phyloP scores from a whole-genome alignment of 495 filamentous ascomycete species.

The Neurospora sp. region DNA sequence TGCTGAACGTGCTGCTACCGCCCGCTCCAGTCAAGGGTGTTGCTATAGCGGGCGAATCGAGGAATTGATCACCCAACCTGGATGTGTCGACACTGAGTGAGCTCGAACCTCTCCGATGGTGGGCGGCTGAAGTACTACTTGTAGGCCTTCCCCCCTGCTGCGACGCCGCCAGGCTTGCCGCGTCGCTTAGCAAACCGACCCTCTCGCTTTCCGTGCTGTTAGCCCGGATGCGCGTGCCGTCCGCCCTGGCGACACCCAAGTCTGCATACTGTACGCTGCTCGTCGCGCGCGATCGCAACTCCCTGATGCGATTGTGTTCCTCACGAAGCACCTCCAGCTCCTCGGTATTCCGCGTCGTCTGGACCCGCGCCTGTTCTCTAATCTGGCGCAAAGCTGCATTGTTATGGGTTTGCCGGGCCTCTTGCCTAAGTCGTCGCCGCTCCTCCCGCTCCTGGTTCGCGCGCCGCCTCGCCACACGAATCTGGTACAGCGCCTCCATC shows the following conservation, averaged over 20 bases:
- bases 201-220: slow-evolving; percentile 70
- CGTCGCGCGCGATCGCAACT: slow-evolving; percentile 61
- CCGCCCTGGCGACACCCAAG: slow-evolving; percentile 76
- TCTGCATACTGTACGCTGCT: slow-evolving; percentile 80
- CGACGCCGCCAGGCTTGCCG: slow-evolving; percentile 44
- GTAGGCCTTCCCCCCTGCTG: not conserved
- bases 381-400: slow-evolving; percentile 50
- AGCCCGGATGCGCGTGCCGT: slow-evolving; percentile 77
- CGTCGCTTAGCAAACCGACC: slow-evolving; percentile 60
- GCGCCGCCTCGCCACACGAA: slow-evolving; percentile 65
- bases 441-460: slow-evolving; percentile 71
- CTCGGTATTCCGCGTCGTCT: slow-evolving; percentile 21
- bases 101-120: slow-evolving; percentile 32
- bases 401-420: slow-evolving; percentile 64
- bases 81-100: slow-evolving; percentile 40
- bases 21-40: slow-evolving; percentile 6
- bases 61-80: slow-evolving; percentile 7
- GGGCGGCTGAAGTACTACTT: slow-evolving; percentile 5
- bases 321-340: slow-evolving; percentile 47
- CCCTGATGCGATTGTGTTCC: slow-evolving; percentile 53
- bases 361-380: slow-evolving; percentile 27
- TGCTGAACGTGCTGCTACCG: slow-evolving; percentile 13
- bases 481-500: slow-evolving; percentile 88
- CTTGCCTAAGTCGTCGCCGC: slow-evolving; percentile 50
- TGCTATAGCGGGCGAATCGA: slow-evolving; percentile 12